phyloP scores from a whole-genome alignment of 176 grass and related monocot species.

The Themeda triandra region DNA sequence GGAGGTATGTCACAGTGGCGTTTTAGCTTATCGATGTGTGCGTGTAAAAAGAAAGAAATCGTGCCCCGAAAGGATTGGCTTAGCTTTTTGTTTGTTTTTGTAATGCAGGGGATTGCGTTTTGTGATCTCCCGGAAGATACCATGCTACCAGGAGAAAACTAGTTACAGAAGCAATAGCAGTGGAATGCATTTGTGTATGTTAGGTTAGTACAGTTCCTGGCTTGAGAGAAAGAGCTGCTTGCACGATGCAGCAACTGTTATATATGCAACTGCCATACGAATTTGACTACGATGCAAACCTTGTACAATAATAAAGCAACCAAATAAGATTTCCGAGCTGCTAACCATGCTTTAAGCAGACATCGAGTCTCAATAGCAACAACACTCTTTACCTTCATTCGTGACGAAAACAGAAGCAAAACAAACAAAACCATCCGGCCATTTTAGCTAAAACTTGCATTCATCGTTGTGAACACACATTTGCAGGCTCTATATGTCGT shows the following conservation, averaged over 20 bases:
- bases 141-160: conserved; percentile 85
- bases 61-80: not conserved
- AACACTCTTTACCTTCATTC: not conserved
- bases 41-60: not conserved
- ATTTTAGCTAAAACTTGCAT: not conserved
- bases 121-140: conserved; percentile 92
- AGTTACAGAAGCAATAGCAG: not conserved
- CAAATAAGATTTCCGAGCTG: not conserved
- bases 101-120: conserved; percentile 76
- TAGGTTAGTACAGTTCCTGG: not conserved
- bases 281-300: too few relatives aligned
- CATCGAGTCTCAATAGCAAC: not conserved
- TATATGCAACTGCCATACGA: not conserved
- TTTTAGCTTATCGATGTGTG: not conserved
- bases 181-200: not conserved
- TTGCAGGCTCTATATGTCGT: not conserved
- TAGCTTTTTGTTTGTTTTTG: not conserved
- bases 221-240: not conserved
- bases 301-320: too few relatives aligned
- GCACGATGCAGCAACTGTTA: conserved; percentile 6
- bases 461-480: not conserved
- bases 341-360: not conserved
- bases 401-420: not conserved
- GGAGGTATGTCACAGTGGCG: conserved; percentile 48
- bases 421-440: not conserved